Evolutionary conservation across 805 yeast species (phyloP), one percentile per base, ranked within the genome.

Genomic region (Cyberlindnera bimundalis): DNA sequence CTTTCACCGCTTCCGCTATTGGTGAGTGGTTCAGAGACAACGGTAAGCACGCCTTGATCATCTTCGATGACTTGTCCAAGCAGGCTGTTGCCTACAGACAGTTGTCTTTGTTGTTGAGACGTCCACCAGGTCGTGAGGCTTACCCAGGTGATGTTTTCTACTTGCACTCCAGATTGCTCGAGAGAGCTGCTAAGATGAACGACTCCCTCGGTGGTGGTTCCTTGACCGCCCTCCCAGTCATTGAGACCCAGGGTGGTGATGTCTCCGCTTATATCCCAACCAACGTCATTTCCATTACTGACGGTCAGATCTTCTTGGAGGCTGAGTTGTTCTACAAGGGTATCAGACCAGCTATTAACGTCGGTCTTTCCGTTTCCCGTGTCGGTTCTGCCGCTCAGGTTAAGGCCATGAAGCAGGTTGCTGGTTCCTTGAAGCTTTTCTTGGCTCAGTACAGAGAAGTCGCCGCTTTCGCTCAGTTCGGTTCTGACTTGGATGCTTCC

Each of bases 11-110:
- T 59, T 84, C 96, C 70, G 96, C 99, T 65, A 90, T 93, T 70
- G 96, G 98, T 78, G 99, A 93, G 79, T 93, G 99, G 99, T 93
- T 93, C 95, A 88, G 99, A 82, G 99, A 93, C 81, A 93, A 91
- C 74, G 96, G 96, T 69, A 86, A 74, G 71, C 98, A 93, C 74
- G 95, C 98, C 61, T 78, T 91, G 76, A 93, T 91, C 72, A 76
- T 88, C 82, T 91, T 78, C 76, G 98, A 91, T 72, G 98, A 91
- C 75, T 82, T 91, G 76, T 91, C 98, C 67, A 91, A 91, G 79
- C 98, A 91, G 79, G 98, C 98, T 57, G 98, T 91, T 69, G 98
- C 98, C 59, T 91, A 91, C 88, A 95, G 98, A 81, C 98, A 91
- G 80, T 84, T 91, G 78, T 91, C 98, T 51, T 81, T 91, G 71